Evolutionary conservation across 441 rosid species (phyloP).

Genomic region (Pelargonium myrrhifolium): DNA sequence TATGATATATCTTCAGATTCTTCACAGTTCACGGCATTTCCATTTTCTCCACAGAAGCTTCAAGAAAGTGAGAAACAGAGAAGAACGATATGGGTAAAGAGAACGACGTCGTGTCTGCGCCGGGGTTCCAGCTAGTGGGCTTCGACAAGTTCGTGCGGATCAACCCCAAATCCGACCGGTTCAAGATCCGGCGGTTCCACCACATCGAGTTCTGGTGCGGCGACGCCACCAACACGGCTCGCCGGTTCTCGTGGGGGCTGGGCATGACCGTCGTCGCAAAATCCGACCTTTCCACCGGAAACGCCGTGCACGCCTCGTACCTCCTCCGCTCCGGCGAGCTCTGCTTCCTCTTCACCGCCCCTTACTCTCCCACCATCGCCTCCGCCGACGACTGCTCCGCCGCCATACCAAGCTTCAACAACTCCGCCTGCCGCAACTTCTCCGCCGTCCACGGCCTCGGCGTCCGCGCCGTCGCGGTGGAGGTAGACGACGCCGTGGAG

Average conservation of each 20-base stretch:
- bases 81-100: too few relatives aligned
- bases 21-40: too few relatives aligned
- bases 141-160: constrained; percentile 51
- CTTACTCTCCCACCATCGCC: constrained; percentile 65
- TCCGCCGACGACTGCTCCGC: constrained; percentile 29
- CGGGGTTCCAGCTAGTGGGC: constrained; percentile 53
- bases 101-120: background rate
- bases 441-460: constrained; percentile 63
- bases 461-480: constrained; percentile 58
- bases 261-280: constrained; percentile 70
- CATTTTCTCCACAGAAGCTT: too few relatives aligned
- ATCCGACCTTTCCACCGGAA: constrained; percentile 86
- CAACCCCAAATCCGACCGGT: constrained; percentile 64
- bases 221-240: constrained; percentile 64
- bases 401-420: constrained; percentile 58
- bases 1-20: too few relatives aligned
- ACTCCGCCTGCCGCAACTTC: constrained; percentile 35
- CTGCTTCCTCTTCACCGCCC: constrained; percentile 71
- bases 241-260: constrained; percentile 84
- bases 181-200: constrained; percentile 59
- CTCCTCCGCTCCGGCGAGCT: constrained; percentile 69
- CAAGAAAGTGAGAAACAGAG: too few relatives aligned
- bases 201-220: constrained; percentile 83
- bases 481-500: constrained; percentile 62
- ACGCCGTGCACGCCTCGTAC: constrained; percentile 71